These are phyloP conservation scores for Ceratocystis alfenasii DNA, from an alignment of 2,329 filamentous ascomycete genomes.

Conservation along the genomic window DNA sequence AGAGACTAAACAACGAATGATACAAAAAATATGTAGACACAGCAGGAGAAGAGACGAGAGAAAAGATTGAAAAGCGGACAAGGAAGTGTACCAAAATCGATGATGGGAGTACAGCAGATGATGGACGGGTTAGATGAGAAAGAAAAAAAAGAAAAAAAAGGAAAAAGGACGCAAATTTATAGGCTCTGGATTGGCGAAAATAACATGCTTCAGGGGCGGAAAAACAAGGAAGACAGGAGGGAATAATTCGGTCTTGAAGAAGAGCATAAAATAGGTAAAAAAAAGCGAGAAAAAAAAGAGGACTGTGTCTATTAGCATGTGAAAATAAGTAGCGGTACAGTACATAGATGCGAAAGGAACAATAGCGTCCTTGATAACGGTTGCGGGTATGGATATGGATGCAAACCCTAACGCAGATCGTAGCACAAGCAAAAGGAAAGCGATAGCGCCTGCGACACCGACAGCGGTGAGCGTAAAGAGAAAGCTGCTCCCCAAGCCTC, in stretches of 20 bases:
- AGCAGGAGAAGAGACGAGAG: background rate
- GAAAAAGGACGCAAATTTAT: background rate
- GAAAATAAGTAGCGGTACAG: too few relatives aligned
- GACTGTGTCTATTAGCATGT: too few relatives aligned
- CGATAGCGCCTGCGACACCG: too few relatives aligned
- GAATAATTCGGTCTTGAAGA: background rate
- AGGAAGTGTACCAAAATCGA: background rate
- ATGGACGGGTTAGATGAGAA: too few relatives aligned
- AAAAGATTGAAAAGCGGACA: background rate
- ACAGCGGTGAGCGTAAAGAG: too few relatives aligned
- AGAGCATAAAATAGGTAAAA: background rate
- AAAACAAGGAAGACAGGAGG: conserved; percentile 5
- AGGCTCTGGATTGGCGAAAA: background rate
- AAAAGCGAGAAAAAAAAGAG: background rate
- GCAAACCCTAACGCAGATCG: too few relatives aligned
- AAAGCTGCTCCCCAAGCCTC: too few relatives aligned
- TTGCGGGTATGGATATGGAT: too few relatives aligned
- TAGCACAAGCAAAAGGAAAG: too few relatives aligned
- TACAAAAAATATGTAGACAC: background rate
- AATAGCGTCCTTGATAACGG: too few relatives aligned
- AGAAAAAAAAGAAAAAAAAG: background rate
- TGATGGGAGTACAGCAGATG: background rate
- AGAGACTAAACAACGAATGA: too few relatives aligned
- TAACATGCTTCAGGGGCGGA: background rate
- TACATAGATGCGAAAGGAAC: too few relatives aligned